Percentiles rank a stretch among this genome's conserved stretches.
Evolutionary conservation across 495 filamentous ascomycete species (phyloP).

Genomic region (Lindgomyces ingoldianus): DNA sequence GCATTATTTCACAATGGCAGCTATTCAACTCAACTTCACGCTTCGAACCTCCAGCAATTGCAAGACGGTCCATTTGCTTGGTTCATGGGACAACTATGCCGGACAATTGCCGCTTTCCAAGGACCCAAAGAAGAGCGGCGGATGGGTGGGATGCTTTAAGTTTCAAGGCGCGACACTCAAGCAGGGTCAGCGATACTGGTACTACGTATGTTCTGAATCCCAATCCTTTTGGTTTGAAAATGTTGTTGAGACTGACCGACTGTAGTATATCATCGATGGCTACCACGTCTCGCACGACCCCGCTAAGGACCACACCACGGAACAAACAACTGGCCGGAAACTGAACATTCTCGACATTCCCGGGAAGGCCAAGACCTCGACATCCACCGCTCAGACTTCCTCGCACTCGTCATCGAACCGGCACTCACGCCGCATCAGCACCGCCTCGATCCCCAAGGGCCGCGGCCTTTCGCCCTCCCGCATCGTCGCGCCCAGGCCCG

Average conservation of each 20-base stretch:
- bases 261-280: conserved; percentile 93
- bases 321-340: conserved; percentile 95
- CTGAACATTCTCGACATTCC: conserved; percentile 78
- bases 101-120: conserved; percentile 90
- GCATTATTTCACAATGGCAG: conserved; percentile 43
- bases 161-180: conserved; percentile 84
- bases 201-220: conserved; percentile 65
- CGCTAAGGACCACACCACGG: conserved; percentile 80
- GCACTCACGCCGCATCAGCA: conserved; percentile 48
- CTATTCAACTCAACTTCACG: conserved; percentile 54
- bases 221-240: background rate
- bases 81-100: conserved; percentile 96
- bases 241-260: background rate
- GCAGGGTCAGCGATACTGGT: conserved; percentile 93
- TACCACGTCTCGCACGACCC: conserved; percentile 99
- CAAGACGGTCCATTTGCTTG: conserved; percentile 96
- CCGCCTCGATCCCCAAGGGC: conserved; percentile 75
- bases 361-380: conserved; percentile 42
- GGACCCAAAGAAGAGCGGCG: conserved; percentile 78
- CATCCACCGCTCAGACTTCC: conserved; percentile 43
- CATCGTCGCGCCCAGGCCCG: conserved; percentile 88
- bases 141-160: conserved; percentile 93
- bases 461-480: conserved; percentile 82
- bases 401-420: conserved; percentile 38
- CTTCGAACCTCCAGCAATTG: conserved; percentile 94